phyloP scores from a whole-genome alignment of 805 yeast species.

The Schizosaccharomyces octosporus region DNA sequence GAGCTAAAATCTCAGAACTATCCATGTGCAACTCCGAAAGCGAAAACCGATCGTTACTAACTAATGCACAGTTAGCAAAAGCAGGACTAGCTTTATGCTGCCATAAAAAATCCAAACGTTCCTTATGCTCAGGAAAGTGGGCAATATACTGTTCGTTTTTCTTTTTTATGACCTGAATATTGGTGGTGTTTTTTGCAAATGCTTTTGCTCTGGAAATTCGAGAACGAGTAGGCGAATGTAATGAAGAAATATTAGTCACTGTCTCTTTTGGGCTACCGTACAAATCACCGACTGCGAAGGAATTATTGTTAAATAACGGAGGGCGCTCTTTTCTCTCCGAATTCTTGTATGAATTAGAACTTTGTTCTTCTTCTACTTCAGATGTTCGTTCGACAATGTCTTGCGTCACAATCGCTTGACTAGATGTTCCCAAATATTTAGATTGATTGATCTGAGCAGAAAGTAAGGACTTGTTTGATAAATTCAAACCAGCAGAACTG shows the following conservation, averaged over 20 bases:
- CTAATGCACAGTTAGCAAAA: background rate
- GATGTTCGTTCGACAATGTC: too few relatives aligned
- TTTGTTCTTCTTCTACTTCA: too few relatives aligned
- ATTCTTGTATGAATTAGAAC: too few relatives aligned
- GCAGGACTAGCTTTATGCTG: background rate
- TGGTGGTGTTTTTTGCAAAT: background rate
- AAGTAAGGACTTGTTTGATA: background rate
- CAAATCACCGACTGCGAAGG: background rate
- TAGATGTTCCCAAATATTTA: background rate
- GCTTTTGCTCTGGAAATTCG: background rate
- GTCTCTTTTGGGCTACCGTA: background rate
- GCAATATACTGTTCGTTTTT: background rate
- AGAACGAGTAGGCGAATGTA: background rate
- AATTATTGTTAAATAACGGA: background rate
- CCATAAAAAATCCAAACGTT: background rate
- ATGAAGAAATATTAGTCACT: background rate
- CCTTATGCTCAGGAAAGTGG: background rate
- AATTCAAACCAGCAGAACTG: background rate
- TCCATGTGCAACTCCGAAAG: background rate
- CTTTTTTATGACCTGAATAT: background rate
- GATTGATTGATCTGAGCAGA: background rate
- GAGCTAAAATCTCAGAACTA: background rate
- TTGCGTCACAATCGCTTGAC: too few relatives aligned
- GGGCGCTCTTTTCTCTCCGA: too few relatives aligned
- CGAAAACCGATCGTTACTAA: background rate